Evolutionary conservation across 1,284 basidiomycete genomes (phyloP).

Genomic region (Cyathus olla): DNA sequence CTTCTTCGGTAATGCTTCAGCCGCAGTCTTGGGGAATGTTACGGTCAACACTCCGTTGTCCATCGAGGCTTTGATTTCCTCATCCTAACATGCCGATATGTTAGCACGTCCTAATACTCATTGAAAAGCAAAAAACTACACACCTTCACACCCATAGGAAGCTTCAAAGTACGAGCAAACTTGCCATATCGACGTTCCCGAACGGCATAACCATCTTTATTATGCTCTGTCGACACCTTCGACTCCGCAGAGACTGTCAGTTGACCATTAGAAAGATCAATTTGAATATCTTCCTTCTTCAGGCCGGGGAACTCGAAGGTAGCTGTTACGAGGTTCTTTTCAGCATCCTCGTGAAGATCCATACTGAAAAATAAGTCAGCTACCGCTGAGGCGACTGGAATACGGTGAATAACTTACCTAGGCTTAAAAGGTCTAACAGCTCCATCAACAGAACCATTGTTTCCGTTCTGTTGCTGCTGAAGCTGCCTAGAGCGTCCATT

Average conservation of each 20-base stretch:
- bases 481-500: neutral
- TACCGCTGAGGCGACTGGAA: too few species aligned
- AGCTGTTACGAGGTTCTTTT: conserved; percentile 3
- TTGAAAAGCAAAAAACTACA: neutral
- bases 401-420: neutral
- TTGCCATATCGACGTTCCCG: neutral
- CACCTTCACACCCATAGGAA: neutral
- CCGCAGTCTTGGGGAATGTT: conserved; percentile 2
- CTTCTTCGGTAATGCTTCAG: neutral
- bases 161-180: neutral
- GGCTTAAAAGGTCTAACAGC: neutral
- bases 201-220: neutral
- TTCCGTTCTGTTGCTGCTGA: neutral
- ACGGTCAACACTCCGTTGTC: conserved; percentile 2
- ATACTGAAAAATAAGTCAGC: neutral
- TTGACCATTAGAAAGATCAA: neutral
- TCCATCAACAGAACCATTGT: neutral
- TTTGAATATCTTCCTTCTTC: neutral
- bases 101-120: neutral
- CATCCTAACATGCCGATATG: neutral
- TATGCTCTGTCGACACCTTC: neutral
- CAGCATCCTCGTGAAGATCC: conserved; percentile 2
- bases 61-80: conserved; percentile 4
- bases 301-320: conserved; percentile 3
- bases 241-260: neutral